Percentiles rank a stretch among this genome's conserved stretches.
Conservation (phyloP, 169 alveolate species). For the Plasmodium ovale region DNA sequence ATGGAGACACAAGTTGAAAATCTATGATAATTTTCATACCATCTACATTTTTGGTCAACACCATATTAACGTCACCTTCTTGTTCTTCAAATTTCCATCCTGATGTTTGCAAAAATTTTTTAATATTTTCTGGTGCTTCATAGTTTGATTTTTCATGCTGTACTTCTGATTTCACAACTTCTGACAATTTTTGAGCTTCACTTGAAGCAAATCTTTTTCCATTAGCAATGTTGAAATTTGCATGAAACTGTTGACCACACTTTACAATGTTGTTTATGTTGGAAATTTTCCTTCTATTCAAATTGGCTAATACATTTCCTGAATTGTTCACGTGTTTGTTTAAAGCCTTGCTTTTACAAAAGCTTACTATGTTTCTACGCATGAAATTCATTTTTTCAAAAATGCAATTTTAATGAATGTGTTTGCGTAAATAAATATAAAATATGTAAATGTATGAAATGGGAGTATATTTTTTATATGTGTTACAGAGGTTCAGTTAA, state of each 20-base stretch:
- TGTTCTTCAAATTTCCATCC: constrained; percentile 89
- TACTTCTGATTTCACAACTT: constrained; percentile 86
- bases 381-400: constrained; percentile 60
- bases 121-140: constrained; percentile 85
- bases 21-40: constrained; percentile 88
- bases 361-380: constrained; percentile 41
- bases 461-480: neutral
- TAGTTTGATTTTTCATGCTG: constrained; percentile 87
- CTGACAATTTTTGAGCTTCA: constrained; percentile 85
- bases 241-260: constrained; percentile 31
- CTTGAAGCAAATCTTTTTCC: constrained; percentile 78
- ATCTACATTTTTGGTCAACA: constrained; percentile 85
- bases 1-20: constrained; percentile 88
- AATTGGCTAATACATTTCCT: constrained; percentile 9
- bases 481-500: no score
- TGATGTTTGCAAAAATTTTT: constrained; percentile 81
- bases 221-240: constrained; percentile 4
- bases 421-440: neutral
- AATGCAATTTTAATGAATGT: neutral
- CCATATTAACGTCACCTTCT: constrained; percentile 89
- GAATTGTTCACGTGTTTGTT: constrained; percentile 29
- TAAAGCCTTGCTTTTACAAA: constrained; percentile 40
- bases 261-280: constrained; percentile 29
- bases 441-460: neutral
- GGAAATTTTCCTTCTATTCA: constrained; percentile 45